These are phyloP conservation scores for Metrosideros polymorpha DNA, from an alignment of 441 rosid species.

Conservation along the genomic window DNA sequence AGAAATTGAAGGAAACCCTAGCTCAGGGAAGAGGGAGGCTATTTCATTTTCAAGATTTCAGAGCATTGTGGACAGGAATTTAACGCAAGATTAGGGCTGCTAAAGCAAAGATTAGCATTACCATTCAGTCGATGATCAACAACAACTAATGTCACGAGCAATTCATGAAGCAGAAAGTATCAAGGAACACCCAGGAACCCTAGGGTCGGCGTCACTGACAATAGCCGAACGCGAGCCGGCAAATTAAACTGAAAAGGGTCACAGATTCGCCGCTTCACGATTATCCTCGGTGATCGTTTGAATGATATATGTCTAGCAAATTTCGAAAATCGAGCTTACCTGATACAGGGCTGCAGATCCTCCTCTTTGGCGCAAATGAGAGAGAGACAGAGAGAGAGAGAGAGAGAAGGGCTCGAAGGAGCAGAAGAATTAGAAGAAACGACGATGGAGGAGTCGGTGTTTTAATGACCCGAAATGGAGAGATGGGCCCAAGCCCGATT, in stretches of 20 bases:
- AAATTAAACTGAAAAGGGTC: background rate
- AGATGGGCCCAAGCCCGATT: too few species aligned
- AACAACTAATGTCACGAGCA: background rate
- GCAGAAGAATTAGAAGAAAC: background rate
- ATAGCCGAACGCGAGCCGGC: background rate
- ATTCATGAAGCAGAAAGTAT: background rate
- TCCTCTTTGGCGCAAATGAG: too few species aligned
- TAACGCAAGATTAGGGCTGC: background rate
- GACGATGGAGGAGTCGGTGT: background rate
- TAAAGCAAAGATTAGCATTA: background rate
- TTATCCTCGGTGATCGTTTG: background rate
- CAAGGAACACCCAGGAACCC: background rate
- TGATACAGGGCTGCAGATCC: background rate
- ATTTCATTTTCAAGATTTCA: background rate
- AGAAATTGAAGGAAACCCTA: background rate
- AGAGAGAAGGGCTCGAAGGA: too few species aligned
- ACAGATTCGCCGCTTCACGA: background rate
- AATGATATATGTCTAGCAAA: background rate
- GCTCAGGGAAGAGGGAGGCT: background rate
- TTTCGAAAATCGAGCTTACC: background rate
- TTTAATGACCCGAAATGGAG: too few species aligned
- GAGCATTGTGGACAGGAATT: background rate
- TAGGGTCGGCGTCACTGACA: background rate
- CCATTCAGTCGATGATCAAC: background rate
- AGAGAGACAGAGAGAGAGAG: too few species aligned